Conservation (phyloP, 2,329 filamentous ascomycete species). For the Iodosphaeria phyllophila region DNA sequence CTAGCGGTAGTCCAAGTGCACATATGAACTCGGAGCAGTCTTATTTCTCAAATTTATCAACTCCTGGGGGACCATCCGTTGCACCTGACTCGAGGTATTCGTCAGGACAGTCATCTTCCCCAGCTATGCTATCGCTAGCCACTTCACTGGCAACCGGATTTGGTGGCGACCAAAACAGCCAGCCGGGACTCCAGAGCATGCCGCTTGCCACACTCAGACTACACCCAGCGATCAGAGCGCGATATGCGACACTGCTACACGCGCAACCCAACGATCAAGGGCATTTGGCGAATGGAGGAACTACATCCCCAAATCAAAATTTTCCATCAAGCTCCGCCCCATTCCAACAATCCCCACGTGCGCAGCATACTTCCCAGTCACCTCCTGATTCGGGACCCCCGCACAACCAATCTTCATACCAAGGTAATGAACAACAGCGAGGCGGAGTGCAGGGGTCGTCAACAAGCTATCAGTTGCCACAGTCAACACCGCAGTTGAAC, state of each 20-base stretch:
- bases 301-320: not conserved
- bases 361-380: not conserved
- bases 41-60: conserved; percentile 4
- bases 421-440: not conserved
- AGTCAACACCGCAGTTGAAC: too few relatives aligned
- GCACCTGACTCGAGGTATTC: conserved; percentile 5
- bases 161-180: not conserved
- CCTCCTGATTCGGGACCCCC: not conserved
- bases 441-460: too few relatives aligned
- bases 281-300: conserved; percentile 1
- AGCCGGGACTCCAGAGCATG: conserved; percentile 2
- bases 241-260: conserved; percentile 13
- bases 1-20: not conserved
- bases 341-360: not conserved
- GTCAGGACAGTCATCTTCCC: not conserved
- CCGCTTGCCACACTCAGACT: conserved; percentile 5
- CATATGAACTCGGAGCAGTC: not conserved
- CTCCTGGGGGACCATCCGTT: conserved; percentile 4
- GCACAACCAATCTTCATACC: not conserved
- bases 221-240: conserved; percentile 14
- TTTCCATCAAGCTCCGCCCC: not conserved
- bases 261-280: conserved; percentile 5
- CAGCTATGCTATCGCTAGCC: not conserved
- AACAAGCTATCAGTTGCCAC: too few relatives aligned
- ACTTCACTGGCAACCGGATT: not conserved